These are phyloP conservation scores for Ensete glaucum DNA, from an alignment of 176 grass and related monocot species.

Conservation along the genomic window DNA sequence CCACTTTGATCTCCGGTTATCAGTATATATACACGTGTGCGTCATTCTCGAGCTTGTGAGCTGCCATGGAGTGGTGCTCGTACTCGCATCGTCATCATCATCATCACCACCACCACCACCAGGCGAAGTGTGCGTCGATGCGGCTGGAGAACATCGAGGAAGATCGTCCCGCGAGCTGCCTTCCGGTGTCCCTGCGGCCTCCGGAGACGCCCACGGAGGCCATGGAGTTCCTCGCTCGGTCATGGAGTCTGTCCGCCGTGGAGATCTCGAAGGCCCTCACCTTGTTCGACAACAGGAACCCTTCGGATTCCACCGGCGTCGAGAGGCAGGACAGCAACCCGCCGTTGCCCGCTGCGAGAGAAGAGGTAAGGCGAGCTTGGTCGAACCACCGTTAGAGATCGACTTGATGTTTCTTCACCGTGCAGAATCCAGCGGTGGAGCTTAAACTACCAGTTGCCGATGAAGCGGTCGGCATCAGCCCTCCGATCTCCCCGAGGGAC, in stretches of 20 bases:
- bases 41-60: background rate
- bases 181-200: constrained; percentile 37
- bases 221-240: constrained; percentile 86
- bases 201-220: constrained; percentile 92
- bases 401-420: background rate
- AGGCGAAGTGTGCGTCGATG: constrained; percentile 14
- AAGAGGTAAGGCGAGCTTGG: background rate
- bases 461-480: constrained; percentile 21
- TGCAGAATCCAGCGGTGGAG: background rate
- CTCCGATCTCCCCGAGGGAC: constrained; percentile 51
- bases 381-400: background rate
- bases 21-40: background rate
- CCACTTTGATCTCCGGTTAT: too few species aligned
- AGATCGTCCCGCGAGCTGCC: constrained; percentile 37
- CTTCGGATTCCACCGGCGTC: background rate
- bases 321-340: constrained; percentile 9
- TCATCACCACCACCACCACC: constrained; percentile 31
- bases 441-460: background rate
- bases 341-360: background rate
- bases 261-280: constrained; percentile 86
- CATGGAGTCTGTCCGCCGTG: constrained; percentile 75
- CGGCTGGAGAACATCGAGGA: constrained; percentile 74
- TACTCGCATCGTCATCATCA: background rate
- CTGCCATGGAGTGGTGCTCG: constrained; percentile 38
- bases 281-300: constrained; percentile 38